phyloP scores from a whole-genome alignment of 352 stramenopile genomes.

The Peronospora tabacina region DNA sequence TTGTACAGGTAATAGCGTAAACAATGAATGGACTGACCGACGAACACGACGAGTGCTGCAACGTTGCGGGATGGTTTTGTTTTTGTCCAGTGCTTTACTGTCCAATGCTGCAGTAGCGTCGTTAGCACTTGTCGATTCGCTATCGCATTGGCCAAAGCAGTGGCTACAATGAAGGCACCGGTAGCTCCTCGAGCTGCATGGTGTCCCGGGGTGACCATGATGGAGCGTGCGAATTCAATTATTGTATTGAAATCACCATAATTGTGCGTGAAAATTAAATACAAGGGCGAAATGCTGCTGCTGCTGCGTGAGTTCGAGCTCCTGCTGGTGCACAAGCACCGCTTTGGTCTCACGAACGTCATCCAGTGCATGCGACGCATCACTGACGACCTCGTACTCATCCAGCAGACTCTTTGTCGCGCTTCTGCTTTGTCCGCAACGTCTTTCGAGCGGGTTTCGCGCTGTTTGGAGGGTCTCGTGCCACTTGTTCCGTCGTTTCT shows the following conservation, averaged over 20 bases:
- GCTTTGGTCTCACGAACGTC: conserved; percentile 30
- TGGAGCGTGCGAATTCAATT: conserved; percentile 14
- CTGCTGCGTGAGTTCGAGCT: conserved; percentile 31
- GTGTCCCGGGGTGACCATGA: too few species aligned
- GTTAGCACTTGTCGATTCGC: too few species aligned
- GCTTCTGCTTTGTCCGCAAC: not conserved
- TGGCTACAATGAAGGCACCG: too few species aligned
- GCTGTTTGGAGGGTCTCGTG: conserved; percentile 9
- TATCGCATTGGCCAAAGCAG: too few species aligned
- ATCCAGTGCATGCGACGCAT: conserved; percentile 16
- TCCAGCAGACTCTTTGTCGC: conserved; percentile 7
- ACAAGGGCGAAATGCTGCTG: conserved; percentile 2
- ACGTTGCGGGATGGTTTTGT: too few species aligned
- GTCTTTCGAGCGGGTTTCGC: conserved; percentile 4
- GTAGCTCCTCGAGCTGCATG: too few species aligned
- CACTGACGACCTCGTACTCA: conserved; percentile 7
- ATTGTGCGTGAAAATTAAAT: not conserved
- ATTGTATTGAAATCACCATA: not conserved
- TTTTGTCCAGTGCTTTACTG: too few species aligned
- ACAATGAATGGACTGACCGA: too few species aligned
- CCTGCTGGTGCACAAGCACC: conserved; percentile 35
- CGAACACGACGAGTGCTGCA: too few species aligned
- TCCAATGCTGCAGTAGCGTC: too few species aligned
- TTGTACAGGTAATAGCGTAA: too few species aligned
- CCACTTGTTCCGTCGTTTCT: conserved; percentile 17